Base-by-base conservation (phyloP, 1,139 yeast genomes). In the Taiozyma sp. region DNA sequence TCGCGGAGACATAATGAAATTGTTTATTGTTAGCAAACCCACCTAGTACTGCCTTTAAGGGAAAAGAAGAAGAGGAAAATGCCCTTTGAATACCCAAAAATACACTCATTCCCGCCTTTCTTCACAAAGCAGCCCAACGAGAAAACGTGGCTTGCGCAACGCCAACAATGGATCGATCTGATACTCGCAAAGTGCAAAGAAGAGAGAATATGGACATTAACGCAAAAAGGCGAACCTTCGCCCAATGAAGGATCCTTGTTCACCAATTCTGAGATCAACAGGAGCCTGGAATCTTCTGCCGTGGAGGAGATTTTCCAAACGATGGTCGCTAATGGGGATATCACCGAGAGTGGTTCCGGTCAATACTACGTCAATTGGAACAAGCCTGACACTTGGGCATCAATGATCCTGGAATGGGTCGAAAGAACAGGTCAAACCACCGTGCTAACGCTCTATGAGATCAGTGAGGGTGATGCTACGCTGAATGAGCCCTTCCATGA, bases 91-190 rank as follows among this genome's bases (percentile, higher is more conserved):
- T 84, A 82, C 61, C 96, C 96, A 8, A 74, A 82, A 47, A 87
- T 91, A 42, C 88, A 89, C 67, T 74, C 84, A 43, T 93, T 89
- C 67, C 97, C 97, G 8, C 99, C 99, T 0, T 80, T 93, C 60
- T 93, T 85, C 69, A 93, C 98, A 6, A 76, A 81, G 53, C 99
- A 93, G 67, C 90, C 95, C 39, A 93, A 93, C 61, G 78, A 82
- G 44, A 82, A 88, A 21, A 85, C 95, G 3, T 79, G 87, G 70
- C 76, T 78, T 40, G 83, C 89, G 24, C 99, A 93, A 62, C 65
- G 78, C 28, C 66, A 69, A 21, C 76, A 79, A 49, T 85, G 93
- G 93, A 68, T 68, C 13, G 69, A 75, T 53, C 73, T 76, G 64
- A 75, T 76, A 46, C 65, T 85, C 28, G 72, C 75, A 6, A 88